These are phyloP conservation scores for Eucalyptus erythrocorys DNA, from an alignment of 345 rosid species.

Conservation along the genomic window DNA sequence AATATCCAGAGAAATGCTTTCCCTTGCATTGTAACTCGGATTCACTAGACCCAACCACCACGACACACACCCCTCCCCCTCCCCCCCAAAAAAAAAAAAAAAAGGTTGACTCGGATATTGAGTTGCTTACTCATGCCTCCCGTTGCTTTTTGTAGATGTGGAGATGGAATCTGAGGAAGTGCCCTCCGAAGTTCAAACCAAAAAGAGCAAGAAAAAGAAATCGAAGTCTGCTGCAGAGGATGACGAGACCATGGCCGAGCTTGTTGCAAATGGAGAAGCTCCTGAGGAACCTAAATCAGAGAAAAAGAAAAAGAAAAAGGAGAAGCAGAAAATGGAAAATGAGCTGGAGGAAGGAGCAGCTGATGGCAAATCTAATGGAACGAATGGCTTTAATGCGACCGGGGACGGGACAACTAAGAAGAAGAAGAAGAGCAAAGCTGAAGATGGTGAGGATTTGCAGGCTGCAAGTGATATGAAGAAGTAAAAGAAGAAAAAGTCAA, in stretches of 20 bases:
- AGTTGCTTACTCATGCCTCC: neutral
- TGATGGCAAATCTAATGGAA: constrained; percentile 2
- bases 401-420: constrained; percentile 25
- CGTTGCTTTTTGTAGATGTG: neutral
- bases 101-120: neutral
- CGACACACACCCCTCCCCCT: too few relatives aligned
- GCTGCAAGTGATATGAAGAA: constrained; percentile 16
- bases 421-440: constrained; percentile 24
- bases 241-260: constrained; percentile 19
- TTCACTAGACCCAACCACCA: neutral
- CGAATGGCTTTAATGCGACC: neutral
- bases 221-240: constrained; percentile 24
- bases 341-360: constrained; percentile 9
- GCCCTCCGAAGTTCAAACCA: constrained; percentile 21
- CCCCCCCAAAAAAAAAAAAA: too few relatives aligned
- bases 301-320: constrained; percentile 31
- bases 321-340: constrained; percentile 15
- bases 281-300: constrained; percentile 32
- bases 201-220: constrained; percentile 61
- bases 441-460: constrained; percentile 4
- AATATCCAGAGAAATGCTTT: neutral
- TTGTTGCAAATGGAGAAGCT: constrained; percentile 19
- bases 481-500: constrained; percentile 34
- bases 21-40: neutral
- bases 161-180: constrained; percentile 39